A percentile compares a stretch with the other conserved stretches of the same genome.
phyloP scores from a whole-genome alignment of 805 yeast genomes.

The Wickerhamomyces xylosicus region DNA sequence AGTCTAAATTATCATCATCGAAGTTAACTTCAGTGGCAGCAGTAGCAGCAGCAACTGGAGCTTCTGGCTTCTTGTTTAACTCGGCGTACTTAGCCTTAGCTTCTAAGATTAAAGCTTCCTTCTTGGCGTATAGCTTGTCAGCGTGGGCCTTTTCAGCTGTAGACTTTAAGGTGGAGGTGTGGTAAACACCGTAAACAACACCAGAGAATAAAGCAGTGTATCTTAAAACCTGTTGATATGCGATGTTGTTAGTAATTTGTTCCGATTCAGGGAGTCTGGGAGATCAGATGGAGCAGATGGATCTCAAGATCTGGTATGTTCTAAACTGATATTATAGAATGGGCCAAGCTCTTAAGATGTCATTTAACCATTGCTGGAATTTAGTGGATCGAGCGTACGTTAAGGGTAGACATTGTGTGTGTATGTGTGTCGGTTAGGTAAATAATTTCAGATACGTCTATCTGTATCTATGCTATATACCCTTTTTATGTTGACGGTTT shows the following conservation, averaged over 20 bases:
- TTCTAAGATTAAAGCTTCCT: conserved; percentile 69
- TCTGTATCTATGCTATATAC: not conserved
- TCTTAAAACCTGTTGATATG: conserved; percentile 58
- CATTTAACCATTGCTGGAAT: too few relatives aligned
- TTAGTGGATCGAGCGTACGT: conserved; percentile 30
- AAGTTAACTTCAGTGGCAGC: conserved; percentile 47
- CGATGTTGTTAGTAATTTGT: conserved; percentile 5
- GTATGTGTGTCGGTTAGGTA: not conserved
- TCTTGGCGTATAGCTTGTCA: conserved; percentile 45
- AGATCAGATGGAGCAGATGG: too few relatives aligned
- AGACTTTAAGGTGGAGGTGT: conserved; percentile 59
- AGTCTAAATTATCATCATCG: conserved; percentile 86
- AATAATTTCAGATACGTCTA: not conserved
- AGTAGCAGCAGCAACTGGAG: conserved; percentile 16
- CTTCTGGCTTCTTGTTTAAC: conserved; percentile 37
- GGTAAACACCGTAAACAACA: conserved; percentile 78
- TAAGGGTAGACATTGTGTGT: conserved; percentile 35
- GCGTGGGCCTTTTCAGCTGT: conserved; percentile 51
- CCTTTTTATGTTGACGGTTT: not conserved
- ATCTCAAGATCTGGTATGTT: too few relatives aligned
- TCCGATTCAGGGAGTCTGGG: not conserved
- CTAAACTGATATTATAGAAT: too few relatives aligned
- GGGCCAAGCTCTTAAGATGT: too few relatives aligned
- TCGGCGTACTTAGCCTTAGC: conserved; percentile 87
- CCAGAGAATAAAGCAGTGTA: conserved; percentile 89